phyloP scores from a whole-genome alignment of 805 yeast genomes.

The Priceomyces fermenticarens region DNA sequence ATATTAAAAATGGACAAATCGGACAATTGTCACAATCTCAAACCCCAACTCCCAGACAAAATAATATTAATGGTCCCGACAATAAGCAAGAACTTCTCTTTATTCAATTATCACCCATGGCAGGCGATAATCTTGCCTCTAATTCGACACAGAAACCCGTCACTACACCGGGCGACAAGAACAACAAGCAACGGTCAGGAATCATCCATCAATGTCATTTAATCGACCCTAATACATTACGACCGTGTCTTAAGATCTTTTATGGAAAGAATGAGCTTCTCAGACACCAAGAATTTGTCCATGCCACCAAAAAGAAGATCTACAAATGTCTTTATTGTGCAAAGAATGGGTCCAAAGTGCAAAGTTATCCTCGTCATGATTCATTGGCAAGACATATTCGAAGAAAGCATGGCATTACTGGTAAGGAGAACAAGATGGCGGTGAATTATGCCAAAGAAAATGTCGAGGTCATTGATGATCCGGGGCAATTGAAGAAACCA shows the following conservation, averaged over 20 bases:
- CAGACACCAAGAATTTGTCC: slow-evolving; percentile 45
- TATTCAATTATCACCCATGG: slow-evolving; percentile 2
- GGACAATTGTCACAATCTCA: not conserved
- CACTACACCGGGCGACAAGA: slow-evolving; percentile 8
- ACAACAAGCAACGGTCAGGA: slow-evolving; percentile 16
- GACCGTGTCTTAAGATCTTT: slow-evolving; percentile 37
- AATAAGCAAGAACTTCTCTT: slow-evolving; percentile 2
- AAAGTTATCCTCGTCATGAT: slow-evolving; percentile 44
- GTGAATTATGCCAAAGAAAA: slow-evolving; percentile 43
- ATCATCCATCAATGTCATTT: slow-evolving; percentile 42
- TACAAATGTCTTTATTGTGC: slow-evolving; percentile 41
- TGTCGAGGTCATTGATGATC: slow-evolving; percentile 37
- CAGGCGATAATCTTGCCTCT: not conserved
- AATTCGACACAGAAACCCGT: slow-evolving; percentile 6
- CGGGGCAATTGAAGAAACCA: slow-evolving; percentile 8
- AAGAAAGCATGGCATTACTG: slow-evolving; percentile 43
- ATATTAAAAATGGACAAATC: not conserved
- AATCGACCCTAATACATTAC: slow-evolving; percentile 27
- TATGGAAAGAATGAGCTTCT: slow-evolving; percentile 43
- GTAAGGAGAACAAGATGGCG: slow-evolving; percentile 42
- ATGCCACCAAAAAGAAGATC: slow-evolving; percentile 41
- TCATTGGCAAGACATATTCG: slow-evolving; percentile 43
- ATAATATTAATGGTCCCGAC: not conserved
- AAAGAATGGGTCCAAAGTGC: slow-evolving; percentile 29
- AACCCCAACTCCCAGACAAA: not conserved